These are phyloP conservation scores for Clathrus columnatus DNA, from an alignment of 768 basidiomycete species.

Conservation along the genomic window DNA sequence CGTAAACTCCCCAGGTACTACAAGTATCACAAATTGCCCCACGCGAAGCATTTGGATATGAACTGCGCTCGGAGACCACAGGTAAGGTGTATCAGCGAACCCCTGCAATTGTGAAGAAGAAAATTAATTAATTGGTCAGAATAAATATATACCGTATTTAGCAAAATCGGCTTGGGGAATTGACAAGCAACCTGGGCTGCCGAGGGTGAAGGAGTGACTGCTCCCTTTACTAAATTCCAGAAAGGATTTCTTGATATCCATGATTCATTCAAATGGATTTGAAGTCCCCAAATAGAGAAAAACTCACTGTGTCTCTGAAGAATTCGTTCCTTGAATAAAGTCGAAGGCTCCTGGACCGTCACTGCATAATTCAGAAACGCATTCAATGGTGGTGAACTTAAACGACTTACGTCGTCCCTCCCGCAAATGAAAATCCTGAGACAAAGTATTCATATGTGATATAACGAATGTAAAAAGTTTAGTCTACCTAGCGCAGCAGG, in stretches of 20 bases:
- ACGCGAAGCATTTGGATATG: constrained; percentile 71
- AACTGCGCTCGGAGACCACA: constrained; percentile 67
- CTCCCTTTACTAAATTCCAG: constrained; percentile 74
- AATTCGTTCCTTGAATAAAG: constrained; percentile 68
- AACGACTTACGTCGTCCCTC: constrained; percentile 63
- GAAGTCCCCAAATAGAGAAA: constrained; percentile 8
- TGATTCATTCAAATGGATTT: no score
- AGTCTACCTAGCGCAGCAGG: constrained; percentile 63
- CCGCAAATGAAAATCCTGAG: constrained; percentile 74
- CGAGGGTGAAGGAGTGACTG: constrained; percentile 56
- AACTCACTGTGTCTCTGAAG: constrained; percentile 46
- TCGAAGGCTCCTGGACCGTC: constrained; percentile 77
- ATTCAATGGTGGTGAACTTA: no score
- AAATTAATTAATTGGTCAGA: constrained; percentile 2
- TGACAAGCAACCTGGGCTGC: constrained; percentile 62
- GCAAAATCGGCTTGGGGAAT: constrained; percentile 66
- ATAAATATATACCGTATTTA: constrained; percentile 50
- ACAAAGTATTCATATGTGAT: constrained; percentile 1
- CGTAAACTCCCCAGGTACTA: constrained; percentile 72
- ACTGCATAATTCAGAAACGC: no score
- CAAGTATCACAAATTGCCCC: constrained; percentile 66
- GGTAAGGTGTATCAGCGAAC: constrained; percentile 56
- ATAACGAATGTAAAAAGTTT: not conserved
- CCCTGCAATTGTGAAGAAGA: constrained; percentile 39
- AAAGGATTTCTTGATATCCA: constrained; percentile 71